Evolutionary conservation across 106 monocot species (phyloP).

Genomic region (Dioscorea dumetorum): DNA sequence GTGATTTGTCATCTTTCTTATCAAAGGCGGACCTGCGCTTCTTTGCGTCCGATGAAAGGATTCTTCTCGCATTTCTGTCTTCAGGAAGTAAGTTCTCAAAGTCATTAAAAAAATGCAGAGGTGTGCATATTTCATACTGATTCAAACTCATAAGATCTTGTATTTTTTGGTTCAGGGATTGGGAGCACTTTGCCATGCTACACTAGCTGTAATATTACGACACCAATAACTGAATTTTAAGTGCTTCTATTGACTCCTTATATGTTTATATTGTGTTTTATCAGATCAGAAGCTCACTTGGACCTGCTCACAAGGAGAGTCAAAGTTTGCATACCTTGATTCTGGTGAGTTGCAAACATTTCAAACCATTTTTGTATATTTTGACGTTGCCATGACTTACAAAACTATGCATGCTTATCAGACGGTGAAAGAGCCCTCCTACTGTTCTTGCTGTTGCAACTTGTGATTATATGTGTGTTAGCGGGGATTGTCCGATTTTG

Average conservation of each 20-base stretch:
- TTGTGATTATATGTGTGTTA: constrained; percentile 8
- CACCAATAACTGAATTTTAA: too few relatives aligned
- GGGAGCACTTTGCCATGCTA: constrained; percentile 63
- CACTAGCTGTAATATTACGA: constrained; percentile 41
- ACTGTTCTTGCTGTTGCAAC: constrained; percentile 50
- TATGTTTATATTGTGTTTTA: constrained; percentile 1
- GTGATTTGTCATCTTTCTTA: constrained; percentile 49
- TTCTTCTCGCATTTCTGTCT: constrained; percentile 63
- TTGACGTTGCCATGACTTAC: too few relatives aligned
- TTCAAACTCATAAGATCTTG: background rate
- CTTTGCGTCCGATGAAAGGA: constrained; percentile 57
- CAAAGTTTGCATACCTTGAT: constrained; percentile 33
- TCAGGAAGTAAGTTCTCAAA: constrained; percentile 36
- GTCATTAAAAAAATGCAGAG: background rate
- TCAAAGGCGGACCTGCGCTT: constrained; percentile 46
- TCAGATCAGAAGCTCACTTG: constrained; percentile 60
- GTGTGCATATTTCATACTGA: background rate
- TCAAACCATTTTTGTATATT: background rate
- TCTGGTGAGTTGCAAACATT: constrained; percentile 24
- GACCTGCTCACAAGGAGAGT: constrained; percentile 69
- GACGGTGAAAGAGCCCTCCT: constrained; percentile 43
- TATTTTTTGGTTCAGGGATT: constrained; percentile 37
- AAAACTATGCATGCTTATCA: constrained; percentile 1
- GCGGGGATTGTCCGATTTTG: constrained; percentile 49
- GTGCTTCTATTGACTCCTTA: too few relatives aligned